phyloP scores from a whole-genome alignment of 345 rosid genomes.

The Rhizophora apiculata region DNA sequence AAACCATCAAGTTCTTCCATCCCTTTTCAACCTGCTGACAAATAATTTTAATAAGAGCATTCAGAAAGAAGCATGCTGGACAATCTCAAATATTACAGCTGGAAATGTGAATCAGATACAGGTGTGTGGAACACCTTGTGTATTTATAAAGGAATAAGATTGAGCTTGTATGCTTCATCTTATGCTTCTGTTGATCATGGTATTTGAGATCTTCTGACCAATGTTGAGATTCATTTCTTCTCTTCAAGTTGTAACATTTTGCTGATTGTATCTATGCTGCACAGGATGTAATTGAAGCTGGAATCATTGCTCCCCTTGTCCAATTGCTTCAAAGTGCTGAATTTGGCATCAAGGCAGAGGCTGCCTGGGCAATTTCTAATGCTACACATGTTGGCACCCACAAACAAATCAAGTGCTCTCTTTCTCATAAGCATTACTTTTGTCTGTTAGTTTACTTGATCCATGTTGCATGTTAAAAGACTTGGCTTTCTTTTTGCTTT shows the following conservation, averaged over 20 bases:
- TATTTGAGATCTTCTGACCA: not conserved
- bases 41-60: slow-evolving; percentile 28
- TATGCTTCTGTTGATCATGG: no score
- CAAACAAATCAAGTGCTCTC: slow-evolving; percentile 28
- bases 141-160: not conserved
- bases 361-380: slow-evolving; percentile 32
- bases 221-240: not conserved
- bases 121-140: slow-evolving; percentile 7
- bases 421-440: not conserved
- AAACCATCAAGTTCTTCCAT: slow-evolving; percentile 20
- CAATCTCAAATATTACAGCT: slow-evolving; percentile 34
- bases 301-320: slow-evolving; percentile 22
- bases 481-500: not conserved
- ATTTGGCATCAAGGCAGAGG: slow-evolving; percentile 30
- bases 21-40: slow-evolving; percentile 23
- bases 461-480: not conserved
- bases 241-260: no score
- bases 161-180: no score
- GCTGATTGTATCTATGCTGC: no score
- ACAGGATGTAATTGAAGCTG: slow-evolving; percentile 29
- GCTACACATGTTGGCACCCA: slow-evolving; percentile 28
- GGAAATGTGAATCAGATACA: slow-evolving; percentile 32
- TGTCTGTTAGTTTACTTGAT: not conserved
- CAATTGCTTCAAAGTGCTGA: slow-evolving; percentile 28
- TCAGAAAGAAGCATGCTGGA: slow-evolving; percentile 37